Base-by-base conservation (phyloP, 129 eudicot species). In the Daucus carota region DNA sequence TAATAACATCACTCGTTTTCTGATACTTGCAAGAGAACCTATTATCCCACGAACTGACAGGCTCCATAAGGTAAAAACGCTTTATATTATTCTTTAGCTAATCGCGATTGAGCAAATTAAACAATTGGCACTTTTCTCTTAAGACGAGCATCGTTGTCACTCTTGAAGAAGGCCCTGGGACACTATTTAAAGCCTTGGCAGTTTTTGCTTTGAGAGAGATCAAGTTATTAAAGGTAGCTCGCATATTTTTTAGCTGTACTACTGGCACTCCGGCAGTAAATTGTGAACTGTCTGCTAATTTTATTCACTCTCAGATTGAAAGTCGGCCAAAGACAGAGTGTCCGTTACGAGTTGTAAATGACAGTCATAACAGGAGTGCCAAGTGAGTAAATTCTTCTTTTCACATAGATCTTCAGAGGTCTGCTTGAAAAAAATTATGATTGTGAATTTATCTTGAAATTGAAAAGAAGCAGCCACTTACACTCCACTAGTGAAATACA, bases 141-240 rank as follows among this genome's bases (percentile, higher is more conserved):
- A 80, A 92, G 97, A 92, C 97, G 28, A 92, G 96, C 88, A 84
- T 92, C 40, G 97, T 92, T 34, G 90, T 92, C 87, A 92, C 83
- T 66, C 85, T 92, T 83, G 96, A 87, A 81, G 97, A 92, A 78
- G 97, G 97, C 63, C 93, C 97, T 3, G 97, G 97, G 75, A 86
- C 90, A 72, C 77, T 92, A 68, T 92, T 92, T 79, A 89, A 92
- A 85, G 97, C 97, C 73, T 88, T 92, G 78, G 93, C 97, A 2
- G 96, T 92, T 80, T 92, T 92, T 80, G 89, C 96, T 67, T 72
- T 92, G 74, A 81, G 96, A 73, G 91, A 75, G 73, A 89, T 92
- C 63, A 87, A 76, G 78, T 87, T 92, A 79, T 81, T 93, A 29
- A 92, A 92, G 91, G 97, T 92, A 78, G 8, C 43, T 40, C 43